Evolutionary conservation across 1,284 basidiomycete species (phyloP), one percentile per base, ranked within the genome.

Genomic region (Schizophyllum amplum): DNA sequence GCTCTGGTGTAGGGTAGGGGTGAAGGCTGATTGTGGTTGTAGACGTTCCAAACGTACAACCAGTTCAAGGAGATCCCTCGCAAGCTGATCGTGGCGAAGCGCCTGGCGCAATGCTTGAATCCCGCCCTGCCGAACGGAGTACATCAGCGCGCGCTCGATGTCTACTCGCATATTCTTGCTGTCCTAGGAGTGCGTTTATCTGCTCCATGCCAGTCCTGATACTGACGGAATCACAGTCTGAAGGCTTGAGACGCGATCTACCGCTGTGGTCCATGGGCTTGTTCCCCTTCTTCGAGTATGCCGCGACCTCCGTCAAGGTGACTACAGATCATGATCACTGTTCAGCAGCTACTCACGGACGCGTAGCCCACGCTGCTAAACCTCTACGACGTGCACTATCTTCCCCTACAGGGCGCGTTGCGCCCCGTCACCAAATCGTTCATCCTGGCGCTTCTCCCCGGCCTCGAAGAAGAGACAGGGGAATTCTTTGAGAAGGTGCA

Each of bases 201-300:
- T 20, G 24, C 6, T 25, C 11, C 5, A 15, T 21, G 24, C n/a
- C 6, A 24, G 27, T 46, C 21, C 9, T 11, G 11, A 57, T 55
- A 24, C 47, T 57, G 56, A 61, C 57, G 24, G 20, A 56, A 24
- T 54, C 51, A 21, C 65, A 96, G 93, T 81, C 83, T 1, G 94
- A 98, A 64, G 94, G 95, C 6, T 73, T 99, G 48, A 84, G 84
- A 60, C 81, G 87, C 51, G 97, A 99, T 73, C 76, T 99, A 4
- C 80, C 90, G 1, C 78, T 98, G 17, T 99, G 97, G 97, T 94
- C 94, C 0, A 90, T 93, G 4, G 97, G 97, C 3, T 72, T 99
- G 7, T 96, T 99, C 66, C 97, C 97, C 0, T 99, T 99, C 81
- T 98, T 98, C 68, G 94, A 98, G 71, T 98, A 94, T 71, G 94